Base-by-base conservation (phyloP, 352 stramenopile species). In the Globisporangium sylvaticum region DNA sequence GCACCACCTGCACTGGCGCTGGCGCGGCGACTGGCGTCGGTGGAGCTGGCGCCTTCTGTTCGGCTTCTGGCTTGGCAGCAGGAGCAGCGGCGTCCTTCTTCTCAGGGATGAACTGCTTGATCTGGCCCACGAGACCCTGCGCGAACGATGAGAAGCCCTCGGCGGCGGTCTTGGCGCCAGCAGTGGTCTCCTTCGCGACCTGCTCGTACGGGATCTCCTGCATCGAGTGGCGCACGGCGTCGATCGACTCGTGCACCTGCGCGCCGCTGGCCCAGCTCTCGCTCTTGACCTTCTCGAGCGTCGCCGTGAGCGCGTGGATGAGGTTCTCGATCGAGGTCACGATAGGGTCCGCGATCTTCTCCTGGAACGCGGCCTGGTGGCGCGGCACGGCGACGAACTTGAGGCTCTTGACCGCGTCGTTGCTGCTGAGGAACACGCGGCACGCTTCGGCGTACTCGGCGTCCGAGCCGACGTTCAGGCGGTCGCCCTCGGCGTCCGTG, bases 91-190 rank as follows among this genome's bases (percentile, higher is more conserved):
- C 29, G 20, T 65, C 55, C 69, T 88, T 88, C 61, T 85, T 85
- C 66, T 87, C 78, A 2, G 78, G 75, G 29, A 88, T 83, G 27
- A 88, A 74, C 42, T 70, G 76, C 68, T 89, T 89, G 67, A 88
- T 85, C 71, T 88, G 74, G 0, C 74, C 80, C 29, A 91, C 83
- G 14, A 91, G 65, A 0, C 83, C 78, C 64, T 91, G 78, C 2
- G 83, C 83, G 61, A 91, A 93, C 57, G 73, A 84, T 22, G 78
- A 85, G 68, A 91, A 88, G 58, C 77, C 77, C 32, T 75, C 74
- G 6, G 79, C 78, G 4, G 75, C 79, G 50, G 70, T 65, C 69
- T 83, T 78, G 52, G 82, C 56, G 10, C 74, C 74, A n/a, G 72
- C 58, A 22, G 77, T 70, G 2, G 78, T 82, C 31, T 82, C 68